Evolutionary conservation across 305 asterid species (phyloP), one percentile per base, ranked within the genome.

Genomic region (Euphrasia arctica): DNA sequence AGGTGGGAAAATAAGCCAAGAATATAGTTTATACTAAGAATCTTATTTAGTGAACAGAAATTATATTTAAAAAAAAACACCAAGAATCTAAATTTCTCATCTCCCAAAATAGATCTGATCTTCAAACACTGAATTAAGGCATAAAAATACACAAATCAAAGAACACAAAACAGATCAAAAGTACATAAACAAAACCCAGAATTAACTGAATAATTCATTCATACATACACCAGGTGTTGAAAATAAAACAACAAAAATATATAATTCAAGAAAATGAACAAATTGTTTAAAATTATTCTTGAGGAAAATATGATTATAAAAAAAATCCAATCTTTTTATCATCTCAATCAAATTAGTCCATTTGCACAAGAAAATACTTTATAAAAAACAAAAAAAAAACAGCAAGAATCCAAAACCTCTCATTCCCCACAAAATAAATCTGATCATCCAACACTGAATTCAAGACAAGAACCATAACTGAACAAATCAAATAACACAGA

Each of bases 391-490:
- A 18, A 18, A 18, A 18, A 22, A 32, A 18, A 65, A 32, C 36
- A 4, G 0, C 25, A 5, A 29, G 15, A 29, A 51, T 41, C 45
- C 15, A 57, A 62, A 65, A 12, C 34, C 10, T 41, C 29, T 28
- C 57, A 25, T 67, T 62, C 66, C 54, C 67, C 43, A 18, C 22
- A 36, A 62, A 29, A 56, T 4, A 4, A 11, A 29, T 56, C 3
- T 4, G 45, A 31, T 31, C 43, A 34, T 27, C 47, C 3, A 60
- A 15, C 5, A 31, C 29, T 13, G 39, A 32, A 61, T 51, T 18
- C 25, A 52, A 7, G 12, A 22, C 13, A 22, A 28, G 47, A 22
- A 25, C n/a, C 34, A 22, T 5, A 5, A 41, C 58, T 3, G 32
- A 36, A 32, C 43, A 12, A 10, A 9, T n/a, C 50, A 60, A 49